Evolutionary conservation across 352 stramenopile species (phyloP).

Genomic region (Globisporangium sylvaticum): DNA sequence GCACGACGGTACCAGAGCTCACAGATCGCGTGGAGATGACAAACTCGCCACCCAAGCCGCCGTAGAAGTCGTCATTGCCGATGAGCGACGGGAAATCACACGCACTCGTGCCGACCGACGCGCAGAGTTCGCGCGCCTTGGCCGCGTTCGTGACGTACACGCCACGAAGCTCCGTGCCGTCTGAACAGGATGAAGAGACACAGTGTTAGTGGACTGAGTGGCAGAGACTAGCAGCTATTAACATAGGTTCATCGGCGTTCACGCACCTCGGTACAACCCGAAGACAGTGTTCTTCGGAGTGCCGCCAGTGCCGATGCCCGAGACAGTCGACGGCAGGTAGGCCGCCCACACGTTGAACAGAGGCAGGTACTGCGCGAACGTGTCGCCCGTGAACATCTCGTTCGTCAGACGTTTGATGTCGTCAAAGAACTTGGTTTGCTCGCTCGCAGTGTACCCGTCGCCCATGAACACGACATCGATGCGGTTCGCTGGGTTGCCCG

Average conservation of each 20-base stretch:
- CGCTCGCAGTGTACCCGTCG: slow-evolving; percentile 32
- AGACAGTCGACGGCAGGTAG: slow-evolving; percentile 19
- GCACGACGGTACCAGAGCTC: slow-evolving; percentile 26
- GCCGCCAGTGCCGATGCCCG: slow-evolving; percentile 22
- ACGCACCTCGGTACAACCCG: slow-evolving; percentile 20
- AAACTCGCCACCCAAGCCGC: slow-evolving; percentile 35
- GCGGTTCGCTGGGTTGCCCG: slow-evolving; percentile 28
- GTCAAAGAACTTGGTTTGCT: slow-evolving; percentile 26
- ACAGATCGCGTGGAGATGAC: slow-evolving; percentile 27
- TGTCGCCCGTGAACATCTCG: slow-evolving; percentile 35
- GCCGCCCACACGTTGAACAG: slow-evolving; percentile 32
- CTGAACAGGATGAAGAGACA: background rate
- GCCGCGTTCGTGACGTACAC: slow-evolving; percentile 13
- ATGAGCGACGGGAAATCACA: slow-evolving; percentile 36
- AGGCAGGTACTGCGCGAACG: slow-evolving; percentile 25
- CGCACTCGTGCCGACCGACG: background rate
- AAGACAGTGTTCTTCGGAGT: slow-evolving; percentile 19
- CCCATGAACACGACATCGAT: slow-evolving; percentile 47
- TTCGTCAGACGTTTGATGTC: slow-evolving; percentile 32
- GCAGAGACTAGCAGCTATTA: background rate
- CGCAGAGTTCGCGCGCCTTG: slow-evolving; percentile 19
- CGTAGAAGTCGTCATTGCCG: slow-evolving; percentile 37
- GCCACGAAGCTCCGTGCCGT: slow-evolving; percentile 17
- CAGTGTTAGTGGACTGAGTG: background rate
- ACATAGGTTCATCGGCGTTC: background rate